Base-by-base conservation (phyloP, 1,139 yeast genomes). In the Debaryomyces psychrophilus region DNA sequence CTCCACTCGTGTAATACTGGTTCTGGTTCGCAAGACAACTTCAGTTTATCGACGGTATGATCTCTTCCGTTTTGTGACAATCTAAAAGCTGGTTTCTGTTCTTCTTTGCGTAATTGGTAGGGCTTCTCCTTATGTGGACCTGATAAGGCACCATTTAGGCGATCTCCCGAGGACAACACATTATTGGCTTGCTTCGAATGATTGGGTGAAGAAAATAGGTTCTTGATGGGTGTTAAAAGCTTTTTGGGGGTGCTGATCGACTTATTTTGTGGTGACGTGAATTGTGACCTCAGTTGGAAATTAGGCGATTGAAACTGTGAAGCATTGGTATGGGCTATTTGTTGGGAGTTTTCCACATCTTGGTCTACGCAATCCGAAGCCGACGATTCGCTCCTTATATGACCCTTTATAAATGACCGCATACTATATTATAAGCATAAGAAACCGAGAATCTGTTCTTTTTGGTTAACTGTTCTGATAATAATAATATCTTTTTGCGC, bases 391-490 rank as follows among this genome's bases (percentile, higher is more conserved):
- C 54, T 62, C 50, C 73, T 58, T 50, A 68, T 62, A 54, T 75
- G 80, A 11, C 76, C 63, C 56, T 74, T 75, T 46, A 76, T 74
- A 54, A 76, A 73, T n/a, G 80, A 72, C 51, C 78, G 65, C 81
- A 76, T 76, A 26, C 26, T 37, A 28, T 23, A 18, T 46, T 44
- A 48, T 52, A 48, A 43, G 44, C 40, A 8, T n/a, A n/a, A 11
- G 25, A 11, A n/a, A 14, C 54, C 11, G 25, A 11, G 12, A 33
- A 47, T 48, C 51, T 50, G 48, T 45, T 22, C 44, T 18, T 17
- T 18, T 33, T n/a, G 33, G 11, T 11, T 15, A 15, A 29, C 33
- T 17, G 20, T 29, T 29, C 14, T 29, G 33, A 29, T 29, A 29
- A 14, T 29, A 29, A 14, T 18, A 18, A 29, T 31, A 9, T 17